Percentiles rank a stretch among this genome's conserved stretches.
These are phyloP conservation scores for Phytopythium kandeliae DNA, from an alignment of 352 stramenopile genomes.

Conservation along the genomic window DNA sequence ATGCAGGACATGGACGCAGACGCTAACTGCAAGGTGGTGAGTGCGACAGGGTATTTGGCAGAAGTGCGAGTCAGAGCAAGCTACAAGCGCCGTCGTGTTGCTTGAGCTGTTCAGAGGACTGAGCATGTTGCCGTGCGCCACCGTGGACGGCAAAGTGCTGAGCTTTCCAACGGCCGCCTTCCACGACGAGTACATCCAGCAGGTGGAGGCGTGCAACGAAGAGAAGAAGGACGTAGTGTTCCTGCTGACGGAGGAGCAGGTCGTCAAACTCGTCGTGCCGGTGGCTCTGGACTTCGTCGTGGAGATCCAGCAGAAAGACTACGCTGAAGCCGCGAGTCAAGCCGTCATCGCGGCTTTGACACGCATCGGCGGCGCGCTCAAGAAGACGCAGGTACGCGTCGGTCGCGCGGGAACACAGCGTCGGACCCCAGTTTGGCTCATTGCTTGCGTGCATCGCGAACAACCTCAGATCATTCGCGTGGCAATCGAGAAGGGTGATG, in stretches of 20 bases:
- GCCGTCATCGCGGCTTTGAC: slow-evolving; percentile 51
- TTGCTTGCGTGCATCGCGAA: neutral
- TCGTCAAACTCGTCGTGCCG: slow-evolving; percentile 65
- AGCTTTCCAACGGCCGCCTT: slow-evolving; percentile 46
- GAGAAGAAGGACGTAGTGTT: slow-evolving; percentile 62
- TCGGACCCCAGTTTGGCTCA: no score
- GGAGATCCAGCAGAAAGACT: slow-evolving; percentile 78
- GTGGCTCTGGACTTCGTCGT: slow-evolving; percentile 65
- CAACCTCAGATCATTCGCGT: slow-evolving; percentile 63
- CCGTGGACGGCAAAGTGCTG: slow-evolving; percentile 67
- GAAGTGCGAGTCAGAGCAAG: slow-evolving; percentile 51
- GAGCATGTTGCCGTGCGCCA: slow-evolving; percentile 45
- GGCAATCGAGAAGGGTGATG: slow-evolving; percentile 78
- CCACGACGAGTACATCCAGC: slow-evolving; percentile 55
- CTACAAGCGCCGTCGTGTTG: slow-evolving; percentile 33
- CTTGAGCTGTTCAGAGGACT: slow-evolving; percentile 62
- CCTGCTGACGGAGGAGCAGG: slow-evolving; percentile 69
- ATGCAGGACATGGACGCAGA: neutral
- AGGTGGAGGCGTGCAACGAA: slow-evolving; percentile 35
- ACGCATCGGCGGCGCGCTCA: slow-evolving; percentile 46
- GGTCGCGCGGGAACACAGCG: no score
- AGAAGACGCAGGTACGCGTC: slow-evolving; percentile 62
- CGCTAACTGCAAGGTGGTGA: no score
- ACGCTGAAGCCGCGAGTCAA: slow-evolving; percentile 57
- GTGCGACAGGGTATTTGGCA: slow-evolving; percentile 47